Evolutionary conservation across 2,329 filamentous ascomycete species (phyloP), one percentile per base, ranked within the genome.

Genomic region (Penicillium hordei): DNA sequence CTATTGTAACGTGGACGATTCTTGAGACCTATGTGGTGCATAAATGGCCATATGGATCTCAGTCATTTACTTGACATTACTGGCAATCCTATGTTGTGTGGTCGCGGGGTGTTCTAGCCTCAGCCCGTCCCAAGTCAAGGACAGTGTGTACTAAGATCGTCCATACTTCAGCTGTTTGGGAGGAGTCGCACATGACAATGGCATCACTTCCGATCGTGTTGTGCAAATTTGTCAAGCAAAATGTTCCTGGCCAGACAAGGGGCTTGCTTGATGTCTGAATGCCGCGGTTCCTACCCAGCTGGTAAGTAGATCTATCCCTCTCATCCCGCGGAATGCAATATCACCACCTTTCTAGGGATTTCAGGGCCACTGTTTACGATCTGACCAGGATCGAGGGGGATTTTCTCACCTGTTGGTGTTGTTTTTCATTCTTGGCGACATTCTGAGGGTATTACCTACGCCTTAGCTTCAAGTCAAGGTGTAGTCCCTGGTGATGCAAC

Each of bases 391-490:
- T 43, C 15, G 38, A 54, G 48, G 52, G 48, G 51, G 4, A 12
- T 15, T 23, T 23, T 3, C 43, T 7, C 13, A 23, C 31, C 15
- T 40, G 5, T 51, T 39, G 39, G 51, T 43, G 42, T 44, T 57
- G 44, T 34, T 57, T 52, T 49, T 48, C 65, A 67, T 67, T 66
- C 65, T 57, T 55, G 29, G 43, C 40, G 45, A 48, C 65, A 68
- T 68, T 68, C 65, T 67, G 31, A 58, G 49, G 40, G 49, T 12
- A 15, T 42, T 39, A 31, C 29, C 31, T 29, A n/a, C 43, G 49
- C 23, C 54, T 50, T 54, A 29, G 43, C 38, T 33, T 27, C 42
- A 40, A 29, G 33, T 49, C 19, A 15, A 48, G 40, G 17, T 43
- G 36, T 34, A 17, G 8, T 60, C 17, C 50, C 39, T 58, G 52